Base-by-base conservation (phyloP, 805 yeast species). In the Wickerhamiella hasegawae region DNA sequence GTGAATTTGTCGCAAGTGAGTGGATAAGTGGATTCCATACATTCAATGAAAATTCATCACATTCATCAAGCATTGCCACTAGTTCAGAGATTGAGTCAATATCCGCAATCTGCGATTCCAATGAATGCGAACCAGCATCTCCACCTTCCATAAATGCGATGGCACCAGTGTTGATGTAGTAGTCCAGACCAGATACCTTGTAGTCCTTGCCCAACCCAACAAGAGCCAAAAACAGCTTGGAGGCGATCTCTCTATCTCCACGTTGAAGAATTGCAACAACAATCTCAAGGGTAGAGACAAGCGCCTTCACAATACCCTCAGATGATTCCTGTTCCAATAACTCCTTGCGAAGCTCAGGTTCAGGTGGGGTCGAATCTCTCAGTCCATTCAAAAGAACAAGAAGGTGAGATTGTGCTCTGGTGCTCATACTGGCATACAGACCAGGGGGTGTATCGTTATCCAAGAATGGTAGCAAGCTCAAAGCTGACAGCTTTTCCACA, bases 1-100 rank as follows among this genome's bases (percentile, higher is more conserved):
- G 38, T 64, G 69, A 58, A 69, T 78, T 19, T 69, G 54, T 43
- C 64, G 78, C 76, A 2, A 83, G 45, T 1, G 65, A 53, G 4
- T 61, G 31, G 8, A 60, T 46, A 2, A 62, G 48, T 12, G 48
- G 47, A 2, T 48, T 34, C 56, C 62, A n/a, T n/a, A n/a, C n/a
- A n/a, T n/a, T n/a, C n/a, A n/a, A n/a, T n/a, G n/a, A n/a, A n/a
- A n/a, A n/a, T n/a, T n/a, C n/a, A n/a, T n/a, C n/a, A n/a, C n/a
- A n/a, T n/a, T n/a, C n/a, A n/a, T n/a, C n/a, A n/a, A n/a, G n/a
- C n/a, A n/a, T n/a, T n/a, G n/a, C n/a, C n/a, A n/a, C n/a, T n/a
- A n/a, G n/a, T 25, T 25, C 14, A 6, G 28, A 8, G 14, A 25
- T 25, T 5, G 28, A 6, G 14, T 6, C 28, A 25, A 25, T 25